These are phyloP conservation scores for Anisodus acutangulus DNA, from an alignment of 257 asterid species.

Conservation along the genomic window DNA sequence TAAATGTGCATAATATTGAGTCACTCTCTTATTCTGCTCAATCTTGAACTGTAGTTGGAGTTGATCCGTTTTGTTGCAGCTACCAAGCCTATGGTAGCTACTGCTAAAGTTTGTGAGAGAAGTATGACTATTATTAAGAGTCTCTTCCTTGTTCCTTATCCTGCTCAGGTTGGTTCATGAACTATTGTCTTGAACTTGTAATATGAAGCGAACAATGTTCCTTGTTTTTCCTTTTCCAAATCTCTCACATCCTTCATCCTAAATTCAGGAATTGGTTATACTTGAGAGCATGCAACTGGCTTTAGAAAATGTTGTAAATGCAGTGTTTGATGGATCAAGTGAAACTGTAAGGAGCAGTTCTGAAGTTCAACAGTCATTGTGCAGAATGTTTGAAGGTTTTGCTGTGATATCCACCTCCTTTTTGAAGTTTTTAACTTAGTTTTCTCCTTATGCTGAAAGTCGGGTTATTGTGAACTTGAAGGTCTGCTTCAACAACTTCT, in stretches of 20 bases:
- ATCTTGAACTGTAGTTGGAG: conserved; percentile 71
- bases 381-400: conserved; percentile 76
- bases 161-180: conserved; percentile 61
- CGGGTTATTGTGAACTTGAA: conserved; percentile 49
- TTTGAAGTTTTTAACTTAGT: conserved; percentile 25
- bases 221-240: conserved; percentile 29
- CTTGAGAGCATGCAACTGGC: conserved; percentile 91
- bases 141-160: conserved; percentile 53
- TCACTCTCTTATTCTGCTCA: conserved; percentile 18
- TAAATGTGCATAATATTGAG: not conserved
- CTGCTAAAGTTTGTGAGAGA: conserved; percentile 71
- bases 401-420: conserved; percentile 30
- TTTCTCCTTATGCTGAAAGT: conserved; percentile 45
- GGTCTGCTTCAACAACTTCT: conserved; percentile 93
- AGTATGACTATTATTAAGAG: conserved; percentile 61
- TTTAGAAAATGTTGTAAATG: conserved; percentile 70
- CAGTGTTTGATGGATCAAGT: conserved; percentile 74
- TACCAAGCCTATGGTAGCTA: conserved; percentile 73
- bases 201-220: conserved; percentile 25
- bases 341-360: conserved; percentile 54
- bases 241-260: conserved; percentile 33
- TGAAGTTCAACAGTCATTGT: conserved; percentile 60
- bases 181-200: conserved; percentile 29
- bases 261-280: conserved; percentile 67
- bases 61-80: conserved; percentile 78